phyloP scores from a whole-genome alignment of 2,329 filamentous ascomycete species.

The Diaporthe longicolla region DNA sequence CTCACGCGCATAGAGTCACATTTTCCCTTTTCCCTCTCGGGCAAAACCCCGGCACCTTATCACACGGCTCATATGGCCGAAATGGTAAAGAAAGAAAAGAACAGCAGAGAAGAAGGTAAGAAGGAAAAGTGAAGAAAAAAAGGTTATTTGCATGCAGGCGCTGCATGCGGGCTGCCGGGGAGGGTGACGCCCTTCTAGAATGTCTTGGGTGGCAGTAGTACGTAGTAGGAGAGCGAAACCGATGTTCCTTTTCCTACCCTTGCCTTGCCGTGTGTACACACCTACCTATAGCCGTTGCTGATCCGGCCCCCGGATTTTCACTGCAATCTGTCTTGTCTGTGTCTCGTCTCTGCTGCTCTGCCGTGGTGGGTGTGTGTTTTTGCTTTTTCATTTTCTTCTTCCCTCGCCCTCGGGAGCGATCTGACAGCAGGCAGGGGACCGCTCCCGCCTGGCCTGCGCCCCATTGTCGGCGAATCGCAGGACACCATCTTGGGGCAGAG shows the following conservation, averaged over 20 bases:
- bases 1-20: background rate
- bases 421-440: background rate
- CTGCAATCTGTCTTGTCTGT: too few species aligned
- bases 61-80: background rate
- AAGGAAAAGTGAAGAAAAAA: background rate
- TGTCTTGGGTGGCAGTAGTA: conserved; percentile 11
- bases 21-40: background rate
- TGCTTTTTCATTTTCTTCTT: background rate
- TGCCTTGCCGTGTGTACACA: background rate
- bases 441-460: background rate
- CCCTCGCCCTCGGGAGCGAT: conserved; percentile 5
- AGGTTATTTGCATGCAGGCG: background rate
- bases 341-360: too few species aligned
- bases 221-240: background rate
- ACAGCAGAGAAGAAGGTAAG: background rate
- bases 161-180: background rate
- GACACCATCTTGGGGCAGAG: background rate
- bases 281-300: conserved; percentile 1
- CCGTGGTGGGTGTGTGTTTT: conserved; percentile 12
- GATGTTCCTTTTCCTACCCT: background rate
- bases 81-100: background rate
- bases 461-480: conserved; percentile 25
- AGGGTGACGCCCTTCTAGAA: conserved; percentile 34
- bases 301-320: conserved; percentile 30
- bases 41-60: conserved; percentile 27